A percentile compares a stretch with the other conserved stretches of the same genome.
These are phyloP conservation scores for Pythium chondricola DNA, from an alignment of 352 stramenopile genomes.

Conservation along the genomic window DNA sequence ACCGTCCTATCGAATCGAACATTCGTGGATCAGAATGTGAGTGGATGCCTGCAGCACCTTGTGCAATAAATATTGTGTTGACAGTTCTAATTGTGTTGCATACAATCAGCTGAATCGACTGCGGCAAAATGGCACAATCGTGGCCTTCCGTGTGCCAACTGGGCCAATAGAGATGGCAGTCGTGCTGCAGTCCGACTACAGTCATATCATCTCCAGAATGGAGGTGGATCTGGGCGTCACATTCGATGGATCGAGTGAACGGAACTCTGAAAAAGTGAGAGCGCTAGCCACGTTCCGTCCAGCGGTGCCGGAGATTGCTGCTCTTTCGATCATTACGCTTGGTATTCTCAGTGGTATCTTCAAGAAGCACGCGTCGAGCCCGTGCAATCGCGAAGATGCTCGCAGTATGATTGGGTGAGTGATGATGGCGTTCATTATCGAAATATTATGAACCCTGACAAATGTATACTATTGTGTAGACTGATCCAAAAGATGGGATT, in stretches of 20 bases:
- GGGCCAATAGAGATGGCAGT: conserved; percentile 34
- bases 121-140: conserved; percentile 26
- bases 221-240: conserved; percentile 24
- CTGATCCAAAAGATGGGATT: conserved; percentile 57
- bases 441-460: too few species aligned
- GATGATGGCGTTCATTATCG: conserved; percentile 6
- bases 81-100: neutral
- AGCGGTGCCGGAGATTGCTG: conserved; percentile 25
- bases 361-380: neutral
- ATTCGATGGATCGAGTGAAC: conserved; percentile 1
- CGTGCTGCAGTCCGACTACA: conserved; percentile 26
- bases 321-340: conserved; percentile 26
- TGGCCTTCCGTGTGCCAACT: conserved; percentile 44
- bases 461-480: too few species aligned
- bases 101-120: conserved; percentile 36
- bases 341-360: conserved; percentile 16
- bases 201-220: neutral
- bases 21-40: conserved; percentile 58
- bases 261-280: conserved; percentile 27
- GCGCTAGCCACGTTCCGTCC: conserved; percentile 29
- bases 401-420: conserved; percentile 23
- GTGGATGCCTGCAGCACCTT: too few species aligned
- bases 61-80: neutral
- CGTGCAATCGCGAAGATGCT: conserved; percentile 15
- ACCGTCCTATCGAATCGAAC: conserved; percentile 48